Conservation (phyloP, 495 filamentous ascomycete genomes). For the Tuber aestivum region DNA sequence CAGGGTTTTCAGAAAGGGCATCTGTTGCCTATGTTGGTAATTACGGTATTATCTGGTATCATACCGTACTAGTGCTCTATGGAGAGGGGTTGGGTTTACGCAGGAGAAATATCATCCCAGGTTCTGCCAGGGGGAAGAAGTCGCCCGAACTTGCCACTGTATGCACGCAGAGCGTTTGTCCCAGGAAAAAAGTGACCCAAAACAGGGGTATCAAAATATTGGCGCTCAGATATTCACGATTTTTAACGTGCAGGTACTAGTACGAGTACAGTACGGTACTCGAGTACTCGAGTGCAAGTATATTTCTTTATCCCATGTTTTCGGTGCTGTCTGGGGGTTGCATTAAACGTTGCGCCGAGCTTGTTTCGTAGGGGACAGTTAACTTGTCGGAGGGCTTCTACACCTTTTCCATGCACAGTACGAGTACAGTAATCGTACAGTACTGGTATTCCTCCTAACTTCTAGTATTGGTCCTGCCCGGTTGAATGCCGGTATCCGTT, state of each 20-base stretch:
- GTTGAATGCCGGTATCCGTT: not conserved
- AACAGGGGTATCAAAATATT: not conserved
- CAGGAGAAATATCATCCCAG: not conserved
- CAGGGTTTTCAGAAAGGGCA: not conserved
- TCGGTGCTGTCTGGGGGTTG: not conserved
- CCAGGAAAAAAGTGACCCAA: not conserved
- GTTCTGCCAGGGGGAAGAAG: not conserved
- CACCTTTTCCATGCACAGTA: not conserved
- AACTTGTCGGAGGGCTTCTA: not conserved
- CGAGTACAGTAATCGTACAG: not conserved
- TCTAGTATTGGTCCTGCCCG: not conserved
- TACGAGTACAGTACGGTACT: no score
- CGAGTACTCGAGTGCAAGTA: no score
- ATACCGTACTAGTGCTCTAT: not conserved
- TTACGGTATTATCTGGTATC: no score
- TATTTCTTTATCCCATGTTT: not conserved
- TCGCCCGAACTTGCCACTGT: no score
- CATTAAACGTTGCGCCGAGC: not conserved
- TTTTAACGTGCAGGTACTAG: no score
- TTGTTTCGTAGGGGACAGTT: not conserved
- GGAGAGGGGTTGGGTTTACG: not conserved
- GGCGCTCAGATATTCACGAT: not conserved
- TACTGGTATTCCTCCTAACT: not conserved
- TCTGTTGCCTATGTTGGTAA: not conserved
- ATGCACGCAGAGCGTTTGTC: not conserved